Evolutionary conservation across 495 filamentous ascomycete genomes (phyloP), one percentile per base, ranked within the genome.

Genomic region (Lophiostoma macrostomum): DNA sequence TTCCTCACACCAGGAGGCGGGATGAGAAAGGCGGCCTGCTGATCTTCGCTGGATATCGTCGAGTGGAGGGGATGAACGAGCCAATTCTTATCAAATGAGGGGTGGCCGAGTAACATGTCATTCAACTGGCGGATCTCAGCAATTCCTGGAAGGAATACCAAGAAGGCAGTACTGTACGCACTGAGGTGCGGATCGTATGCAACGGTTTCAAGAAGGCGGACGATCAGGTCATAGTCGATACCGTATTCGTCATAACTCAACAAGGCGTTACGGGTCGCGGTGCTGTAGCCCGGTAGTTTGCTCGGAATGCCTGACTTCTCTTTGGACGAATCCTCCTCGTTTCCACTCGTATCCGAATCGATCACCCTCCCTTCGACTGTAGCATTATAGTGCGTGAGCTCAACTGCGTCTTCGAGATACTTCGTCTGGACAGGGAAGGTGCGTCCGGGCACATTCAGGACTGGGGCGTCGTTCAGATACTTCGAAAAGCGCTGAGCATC

Each of bases 111-210:
- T 10, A 98, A 73, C 60, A 91, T 81, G 54, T 94, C 88, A 65
- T 94, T 90, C 31, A 96, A 68, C 22, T 84, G 81, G 50, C 91
- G 78, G 58, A 98, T 98, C 64, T 98, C 93, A 13, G 85, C 90
- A 59, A 96, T 87, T 57, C 93, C 93, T 18, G 93, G 93, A 49
- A 96, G 73, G 66, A 98, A 98, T n/a, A 96, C 77, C 14, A 98
- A 66, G 18, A 96, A 90, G 1, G 93, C 91, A 64, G 87, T 90
- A 73, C 90, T 95, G 67, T 86, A 96, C 27, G 72, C 67, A 14
- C 67, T 61, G 67, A 89, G 85, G 0, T 76, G 68, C 4, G 81
- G 79, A 32, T 84, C 78, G 1, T 70, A 78, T 0, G 89, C 84
- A 57, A 97, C 80, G n/a, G 69, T 78, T 25, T 83, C 72, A 13